Evolutionary conservation across 257 asterid genomes (phyloP).

Genomic region (Parsonsia alboflavescens): DNA sequence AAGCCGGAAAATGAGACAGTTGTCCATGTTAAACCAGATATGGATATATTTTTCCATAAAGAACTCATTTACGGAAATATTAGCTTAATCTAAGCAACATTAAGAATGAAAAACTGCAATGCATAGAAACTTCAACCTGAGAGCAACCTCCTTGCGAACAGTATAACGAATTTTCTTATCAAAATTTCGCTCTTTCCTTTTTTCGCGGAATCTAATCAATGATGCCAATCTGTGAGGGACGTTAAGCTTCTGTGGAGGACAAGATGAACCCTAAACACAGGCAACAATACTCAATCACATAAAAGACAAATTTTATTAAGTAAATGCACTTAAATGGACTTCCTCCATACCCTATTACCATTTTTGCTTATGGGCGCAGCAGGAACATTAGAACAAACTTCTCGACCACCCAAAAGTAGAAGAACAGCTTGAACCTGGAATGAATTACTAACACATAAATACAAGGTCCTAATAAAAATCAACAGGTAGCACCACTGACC

Average conservation of each 20-base stretch:
- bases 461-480: not conserved
- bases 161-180: constrained; percentile 79
- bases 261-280: constrained; percentile 36
- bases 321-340: constrained; percentile 3
- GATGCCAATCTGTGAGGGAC: constrained; percentile 68
- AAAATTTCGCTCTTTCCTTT: constrained; percentile 70
- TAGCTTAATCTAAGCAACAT: not conserved
- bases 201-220: constrained; percentile 63
- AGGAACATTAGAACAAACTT: constrained; percentile 54
- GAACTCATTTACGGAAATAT: not conserved
- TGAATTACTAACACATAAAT: constrained; percentile 8
- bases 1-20: not conserved
- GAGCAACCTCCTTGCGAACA: constrained; percentile 80
- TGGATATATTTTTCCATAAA: not conserved
- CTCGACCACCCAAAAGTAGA: constrained; percentile 70
- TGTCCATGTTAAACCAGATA: not conserved
- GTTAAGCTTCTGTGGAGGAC: constrained; percentile 51
- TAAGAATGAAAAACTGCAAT: not conserved
- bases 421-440: constrained; percentile 82
- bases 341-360: constrained; percentile 43
- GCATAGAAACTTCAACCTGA: constrained; percentile 35
- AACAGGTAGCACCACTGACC: not conserved
- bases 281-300: not conserved
- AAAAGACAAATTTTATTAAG: not conserved
- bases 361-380: constrained; percentile 36